Evolutionary conservation across 495 filamentous ascomycete species (phyloP).

Genomic region (Talaromyces wortmannii): DNA sequence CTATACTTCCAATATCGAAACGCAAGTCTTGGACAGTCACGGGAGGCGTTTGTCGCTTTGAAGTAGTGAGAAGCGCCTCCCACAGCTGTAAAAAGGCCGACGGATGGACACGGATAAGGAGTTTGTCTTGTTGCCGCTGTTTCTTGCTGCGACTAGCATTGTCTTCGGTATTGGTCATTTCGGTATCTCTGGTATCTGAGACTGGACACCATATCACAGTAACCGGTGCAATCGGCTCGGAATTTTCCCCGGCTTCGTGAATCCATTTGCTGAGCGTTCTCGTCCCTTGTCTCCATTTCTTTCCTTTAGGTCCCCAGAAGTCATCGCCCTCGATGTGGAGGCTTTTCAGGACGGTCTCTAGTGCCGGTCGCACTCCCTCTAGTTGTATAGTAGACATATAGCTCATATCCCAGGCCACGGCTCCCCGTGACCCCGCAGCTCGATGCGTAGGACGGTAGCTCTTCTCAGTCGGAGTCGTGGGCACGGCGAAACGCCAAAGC

Average conservation of each 20-base stretch:
- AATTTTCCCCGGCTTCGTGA: constrained; percentile 46
- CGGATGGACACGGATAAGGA: constrained; percentile 78
- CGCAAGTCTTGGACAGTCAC: constrained; percentile 83
- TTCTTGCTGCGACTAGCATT: not conserved
- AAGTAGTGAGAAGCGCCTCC: constrained; percentile 62
- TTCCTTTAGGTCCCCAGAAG: constrained; percentile 53
- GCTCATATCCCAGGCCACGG: constrained; percentile 88
- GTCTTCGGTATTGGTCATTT: constrained; percentile 23
- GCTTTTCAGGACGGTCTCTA: constrained; percentile 57
- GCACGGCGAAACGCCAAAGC: constrained; percentile 84
- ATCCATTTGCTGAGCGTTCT: constrained; percentile 64
- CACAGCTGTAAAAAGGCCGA: constrained; percentile 83
- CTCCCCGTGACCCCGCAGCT: constrained; percentile 59
- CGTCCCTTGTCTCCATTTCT: constrained; percentile 68
- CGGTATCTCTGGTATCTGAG: constrained; percentile 20
- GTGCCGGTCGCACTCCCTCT: constrained; percentile 55
- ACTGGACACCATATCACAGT: constrained; percentile 60
- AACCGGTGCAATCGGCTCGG: constrained; percentile 64
- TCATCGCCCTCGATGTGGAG: constrained; percentile 51
- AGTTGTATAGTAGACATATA: constrained; percentile 85
- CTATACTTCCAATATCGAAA: constrained; percentile 92
- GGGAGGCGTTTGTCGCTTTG: constrained; percentile 63
- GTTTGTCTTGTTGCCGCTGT: constrained; percentile 23
- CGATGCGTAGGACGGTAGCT: constrained; percentile 83
- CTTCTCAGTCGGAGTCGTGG: constrained; percentile 80